Evolutionary conservation across 1,284 basidiomycete genomes (phyloP).

Genomic region (Peniophora sp.): DNA sequence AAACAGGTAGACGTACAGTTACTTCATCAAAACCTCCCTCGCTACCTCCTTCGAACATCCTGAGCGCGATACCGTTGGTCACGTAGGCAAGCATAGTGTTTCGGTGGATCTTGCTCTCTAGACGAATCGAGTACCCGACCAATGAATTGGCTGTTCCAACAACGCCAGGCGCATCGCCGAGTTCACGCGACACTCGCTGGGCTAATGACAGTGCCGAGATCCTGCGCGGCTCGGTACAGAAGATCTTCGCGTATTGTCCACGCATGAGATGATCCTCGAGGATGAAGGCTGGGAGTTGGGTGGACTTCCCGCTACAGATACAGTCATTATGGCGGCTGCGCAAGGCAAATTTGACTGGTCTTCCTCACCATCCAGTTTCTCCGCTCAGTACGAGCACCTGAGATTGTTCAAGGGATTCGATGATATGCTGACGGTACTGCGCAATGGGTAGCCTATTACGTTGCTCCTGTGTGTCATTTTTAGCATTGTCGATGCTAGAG

Average conservation of each 20-base stretch:
- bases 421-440: conserved; percentile 71
- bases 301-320: conserved; percentile 82
- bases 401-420: conserved; percentile 64
- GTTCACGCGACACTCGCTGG: conserved; percentile 89
- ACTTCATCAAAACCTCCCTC: conserved; percentile 83
- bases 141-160: conserved; percentile 78
- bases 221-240: conserved; percentile 92
- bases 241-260: conserved; percentile 86
- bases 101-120: conserved; percentile 83
- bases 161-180: conserved; percentile 81
- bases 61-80: conserved; percentile 92
- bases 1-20: conserved; percentile 46
- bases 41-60: conserved; percentile 88
- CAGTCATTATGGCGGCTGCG: not conserved
- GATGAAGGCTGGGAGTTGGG: conserved; percentile 93
- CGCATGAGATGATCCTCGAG: conserved; percentile 84
- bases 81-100: conserved; percentile 82
- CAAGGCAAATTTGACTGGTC: conserved; percentile 3
- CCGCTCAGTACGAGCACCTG: conserved; percentile 93
- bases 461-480: conserved; percentile 37
- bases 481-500: too few species aligned
- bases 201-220: conserved; percentile 98
- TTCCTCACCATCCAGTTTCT: conserved; percentile 89
- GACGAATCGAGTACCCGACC: conserved; percentile 91
- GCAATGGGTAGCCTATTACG: conserved; percentile 86